phyloP scores from a whole-genome alignment of 2,329 filamentous ascomycete species.

The Uncinocarpus reesii region DNA sequence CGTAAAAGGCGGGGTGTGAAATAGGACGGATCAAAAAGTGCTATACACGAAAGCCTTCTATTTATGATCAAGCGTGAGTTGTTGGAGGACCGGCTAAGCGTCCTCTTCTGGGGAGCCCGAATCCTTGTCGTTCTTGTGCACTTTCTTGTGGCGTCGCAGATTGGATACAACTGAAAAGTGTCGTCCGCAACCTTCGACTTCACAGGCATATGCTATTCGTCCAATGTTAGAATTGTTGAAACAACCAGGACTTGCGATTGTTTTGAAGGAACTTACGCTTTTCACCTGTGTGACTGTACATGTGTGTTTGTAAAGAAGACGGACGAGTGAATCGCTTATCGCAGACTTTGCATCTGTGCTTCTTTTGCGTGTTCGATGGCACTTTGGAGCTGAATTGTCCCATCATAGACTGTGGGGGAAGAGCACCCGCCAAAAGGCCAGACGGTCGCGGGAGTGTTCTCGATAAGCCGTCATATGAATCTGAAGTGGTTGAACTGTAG shows the following conservation, averaged over 20 bases:
- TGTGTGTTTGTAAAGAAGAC: conserved; percentile 90
- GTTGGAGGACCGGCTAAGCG: conserved; percentile 23
- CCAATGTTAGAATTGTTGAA: conserved; percentile 18
- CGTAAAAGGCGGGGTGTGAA: not conserved
- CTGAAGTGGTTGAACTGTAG: conserved; percentile 80
- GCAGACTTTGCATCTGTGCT: conserved; percentile 98
- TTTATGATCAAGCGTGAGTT: conserved; percentile 10
- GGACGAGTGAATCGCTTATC: conserved; percentile 94
- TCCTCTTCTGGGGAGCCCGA: conserved; percentile 34
- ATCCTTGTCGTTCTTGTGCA: conserved; percentile 62
- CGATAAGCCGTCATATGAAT: conserved; percentile 69
- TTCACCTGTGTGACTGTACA: conserved; percentile 97
- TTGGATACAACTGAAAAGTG: conserved; percentile 98
- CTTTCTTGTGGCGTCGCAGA: conserved; percentile 84
- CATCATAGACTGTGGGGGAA: conserved; percentile 94
- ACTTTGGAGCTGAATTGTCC: conserved; percentile 95
- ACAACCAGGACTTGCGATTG: not conserved
- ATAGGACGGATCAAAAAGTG: not conserved
- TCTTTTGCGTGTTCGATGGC: conserved; percentile 92
- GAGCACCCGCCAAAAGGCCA: conserved; percentile 50
- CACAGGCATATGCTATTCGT: conserved; percentile 71
- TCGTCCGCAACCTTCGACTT: conserved; percentile 86
- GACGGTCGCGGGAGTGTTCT: conserved; percentile 74
- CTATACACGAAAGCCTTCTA: conserved; percentile 7
- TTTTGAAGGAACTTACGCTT: conserved; percentile 65